Conservation (phyloP, 164 flowering plant species). For the Aristolochia contorta region DNA sequence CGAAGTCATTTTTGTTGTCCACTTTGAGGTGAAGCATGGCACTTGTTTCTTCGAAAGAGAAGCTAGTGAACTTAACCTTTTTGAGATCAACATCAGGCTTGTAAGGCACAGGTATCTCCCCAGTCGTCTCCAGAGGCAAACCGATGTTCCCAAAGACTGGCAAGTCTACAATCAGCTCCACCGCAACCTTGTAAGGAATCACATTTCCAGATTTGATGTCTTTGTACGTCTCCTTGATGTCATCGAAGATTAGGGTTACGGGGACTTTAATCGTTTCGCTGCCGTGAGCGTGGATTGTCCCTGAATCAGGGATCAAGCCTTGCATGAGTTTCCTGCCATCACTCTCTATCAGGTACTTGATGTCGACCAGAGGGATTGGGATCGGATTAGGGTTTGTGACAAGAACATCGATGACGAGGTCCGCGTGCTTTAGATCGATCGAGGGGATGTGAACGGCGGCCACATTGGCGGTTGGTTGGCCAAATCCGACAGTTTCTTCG, state of each 20-base stretch:
- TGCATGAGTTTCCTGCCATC: slow-evolving; percentile 19
- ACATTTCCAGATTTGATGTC: slow-evolving; percentile 19
- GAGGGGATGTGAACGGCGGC: slow-evolving; percentile 11
- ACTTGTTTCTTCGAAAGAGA: slow-evolving; percentile 23
- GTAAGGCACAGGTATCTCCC: slow-evolving; percentile 21
- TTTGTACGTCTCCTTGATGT: slow-evolving; percentile 16
- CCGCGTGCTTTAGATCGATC: slow-evolving; percentile 14
- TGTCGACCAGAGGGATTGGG: slow-evolving; percentile 23
- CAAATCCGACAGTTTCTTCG: slow-evolving; percentile 19
- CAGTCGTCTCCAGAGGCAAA: slow-evolving; percentile 19
- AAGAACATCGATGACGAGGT: slow-evolving; percentile 14
- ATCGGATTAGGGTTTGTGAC: slow-evolving; percentile 20
- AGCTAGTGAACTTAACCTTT: slow-evolving; percentile 13
- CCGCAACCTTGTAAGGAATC: slow-evolving; percentile 18
- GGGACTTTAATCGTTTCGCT: slow-evolving; percentile 19
- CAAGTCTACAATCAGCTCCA: slow-evolving; percentile 19
- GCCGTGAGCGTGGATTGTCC: slow-evolving; percentile 21
- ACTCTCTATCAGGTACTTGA: slow-evolving; percentile 21
- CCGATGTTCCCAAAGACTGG: slow-evolving; percentile 17
- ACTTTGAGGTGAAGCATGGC: slow-evolving; percentile 20
- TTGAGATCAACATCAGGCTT: slow-evolving; percentile 18
- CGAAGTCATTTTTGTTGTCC: slow-evolving; percentile 26
- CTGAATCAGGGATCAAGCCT: slow-evolving; percentile 20
- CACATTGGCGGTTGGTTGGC: slow-evolving; percentile 18
- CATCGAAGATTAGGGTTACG: slow-evolving; percentile 13